Percentiles rank a stretch among this genome's conserved stretches.
Conservation (phyloP, 345 rosid genomes). For the Eutrema yunnanense region DNA sequence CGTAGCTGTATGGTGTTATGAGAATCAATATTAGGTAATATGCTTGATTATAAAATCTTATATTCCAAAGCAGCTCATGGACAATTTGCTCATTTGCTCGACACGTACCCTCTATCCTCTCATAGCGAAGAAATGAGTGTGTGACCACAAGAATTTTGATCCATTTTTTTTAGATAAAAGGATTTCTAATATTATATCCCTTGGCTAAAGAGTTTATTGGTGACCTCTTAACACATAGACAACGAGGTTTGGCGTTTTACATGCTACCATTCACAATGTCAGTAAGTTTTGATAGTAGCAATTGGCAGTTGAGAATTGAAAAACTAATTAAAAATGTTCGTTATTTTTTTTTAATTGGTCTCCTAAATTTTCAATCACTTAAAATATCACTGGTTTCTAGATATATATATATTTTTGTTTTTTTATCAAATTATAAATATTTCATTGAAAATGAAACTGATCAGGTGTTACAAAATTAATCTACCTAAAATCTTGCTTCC, state of each 20-base stretch:
- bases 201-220: neutral
- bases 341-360: neutral
- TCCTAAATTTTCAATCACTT: neutral
- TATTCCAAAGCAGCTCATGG: neutral
- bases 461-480: too few relatives aligned
- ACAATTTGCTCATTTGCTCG: neutral
- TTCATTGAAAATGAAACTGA: too few relatives aligned
- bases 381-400: too few relatives aligned
- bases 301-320: neutral
- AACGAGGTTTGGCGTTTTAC: neutral
- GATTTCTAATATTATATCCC: neutral
- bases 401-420: too few relatives aligned
- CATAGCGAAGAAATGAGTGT: slow-evolving; percentile 14
- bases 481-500: too few relatives aligned
- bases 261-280: neutral
- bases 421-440: too few relatives aligned
- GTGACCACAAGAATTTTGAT: slow-evolving; percentile 1
- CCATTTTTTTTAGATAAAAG: neutral
- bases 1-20: neutral
- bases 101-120: slow-evolving; percentile 13
- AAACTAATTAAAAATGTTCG: neutral
- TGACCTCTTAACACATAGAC: neutral
- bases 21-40: slow-evolving; percentile 17
- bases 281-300: neutral
- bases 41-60: slow-evolving; percentile 1